Evolutionary conservation across 2,329 filamentous ascomycete genomes (phyloP), one percentile per base, ranked within the genome.

Genomic region (Curvularia spicifera): DNA sequence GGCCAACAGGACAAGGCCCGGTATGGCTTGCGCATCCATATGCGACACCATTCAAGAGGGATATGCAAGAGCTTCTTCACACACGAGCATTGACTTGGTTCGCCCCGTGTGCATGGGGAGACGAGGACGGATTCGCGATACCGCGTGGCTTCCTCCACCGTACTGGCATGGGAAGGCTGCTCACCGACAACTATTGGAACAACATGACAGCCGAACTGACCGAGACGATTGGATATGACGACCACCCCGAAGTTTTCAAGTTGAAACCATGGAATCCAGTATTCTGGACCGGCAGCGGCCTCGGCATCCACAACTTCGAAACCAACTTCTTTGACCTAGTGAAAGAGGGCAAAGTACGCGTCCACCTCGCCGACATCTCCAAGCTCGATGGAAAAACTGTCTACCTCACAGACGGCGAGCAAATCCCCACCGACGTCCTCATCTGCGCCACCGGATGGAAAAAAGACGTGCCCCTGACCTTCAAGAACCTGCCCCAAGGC

Each of bases 301-400:
- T 43, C 22, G 40, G 40, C 40, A 28, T 43, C 22, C 40, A 43
- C 40, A 43, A 43, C 40, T 43, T 43, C 22, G 40, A 43, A 7
- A 43, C 40, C 40, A 43, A 43, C 40, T 43, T 43, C 40, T 43
- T 43, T 22, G 40, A 43, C 10, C 40, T 43, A 26, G 40, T 43
- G 8, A 43, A n/a, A 43, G 10, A 43, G 22, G 40, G 40, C 4
- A 43, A 43, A 43, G 40, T 43, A 28, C 40, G 22, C 40, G 40
- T 43, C 12, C 40, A 43, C 40, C 10, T 43, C 12, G 40, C 40
- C 10, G 40, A 43, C 22, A 43, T 43, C 40, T 28, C 40, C 12
- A 43, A 43, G 40, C 40, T 43, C 22, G 40, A 43, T 9, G 40
- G 40, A 43, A 43, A 43, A 28, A 43, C 40, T 20, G 40, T 43